Base-by-base conservation (phyloP, 345 rosid species). In the Ailanthus altissimus region DNA sequence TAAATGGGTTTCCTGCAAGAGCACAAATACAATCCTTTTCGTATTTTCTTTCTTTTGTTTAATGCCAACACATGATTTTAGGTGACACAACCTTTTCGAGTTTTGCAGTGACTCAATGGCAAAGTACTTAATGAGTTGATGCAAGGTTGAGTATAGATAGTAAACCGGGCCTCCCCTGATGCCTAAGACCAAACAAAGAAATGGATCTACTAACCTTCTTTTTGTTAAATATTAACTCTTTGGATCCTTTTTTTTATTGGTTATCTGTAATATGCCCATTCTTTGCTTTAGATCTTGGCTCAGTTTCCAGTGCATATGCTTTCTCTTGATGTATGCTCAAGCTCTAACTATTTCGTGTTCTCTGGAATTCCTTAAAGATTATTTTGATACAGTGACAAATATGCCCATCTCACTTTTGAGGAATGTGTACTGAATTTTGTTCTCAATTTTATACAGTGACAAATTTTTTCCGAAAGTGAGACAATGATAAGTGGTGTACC, bases 401-500 rank as follows among this genome's bases (percentile, higher is more conserved):
- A n/a, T n/a, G n/a, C n/a, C n/a, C n/a, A n/a, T 49, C 2, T 14
- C 6, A 38, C 11, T 42, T 45, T 28, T 32, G 4, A 23, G 21
- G 58, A 18, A 8, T 32, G 16, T 26, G 14, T 53, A 11, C 38
- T 54, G 75, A 21, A 11, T 18, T 36, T 71, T 40, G 14, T 40
- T 53, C 2, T 11, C n/a, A 54, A 36, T 21, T 50, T 40, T 9
- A 18, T 16, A n/a, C 11, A 45, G 32, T 16, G 63, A 68, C 74
- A 78, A 82, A 67, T 58, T n/a, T 32, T n/a, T 32, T 50, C 67
- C 23, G 46, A 75, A 51, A 80, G 16, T 63, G 64, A 53, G n/a
- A 43, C 76, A 7, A 65, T 26, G 42, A 57, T 26, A 65, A 49
- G 56, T 11, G 36, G 38, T 36, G 25, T 51, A 57, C 77, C 79